Conservation (phyloP, 2,329 filamentous ascomycete genomes). For the Sporothrix luriei region DNA sequence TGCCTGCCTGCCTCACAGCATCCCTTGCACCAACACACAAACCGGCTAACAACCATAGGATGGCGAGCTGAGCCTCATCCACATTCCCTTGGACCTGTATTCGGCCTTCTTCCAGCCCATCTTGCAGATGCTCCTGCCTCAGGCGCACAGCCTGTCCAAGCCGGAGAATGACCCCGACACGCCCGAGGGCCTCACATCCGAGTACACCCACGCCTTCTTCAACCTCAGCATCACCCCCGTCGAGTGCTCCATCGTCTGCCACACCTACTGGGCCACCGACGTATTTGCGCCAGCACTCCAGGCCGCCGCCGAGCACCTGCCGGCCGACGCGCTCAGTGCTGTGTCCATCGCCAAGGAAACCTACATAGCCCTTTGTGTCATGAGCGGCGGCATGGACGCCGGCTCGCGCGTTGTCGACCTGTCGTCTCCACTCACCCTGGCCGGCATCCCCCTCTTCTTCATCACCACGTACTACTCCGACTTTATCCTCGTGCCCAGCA, state of each 20-base stretch:
- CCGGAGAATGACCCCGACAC: slow-evolving; percentile 36
- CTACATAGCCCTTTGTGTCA: slow-evolving; percentile 87
- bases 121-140: slow-evolving; percentile 77
- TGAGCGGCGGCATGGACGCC: slow-evolving; percentile 85
- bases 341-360: slow-evolving; percentile 79
- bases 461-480: slow-evolving; percentile 98
- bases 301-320: slow-evolving; percentile 50
- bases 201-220: slow-evolving; percentile 74
- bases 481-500: slow-evolving; percentile 86
- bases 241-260: slow-evolving; percentile 90
- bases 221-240: slow-evolving; percentile 92
- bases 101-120: slow-evolving; percentile 81
- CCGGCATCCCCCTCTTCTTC: slow-evolving; percentile 96
- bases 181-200: slow-evolving; percentile 53
- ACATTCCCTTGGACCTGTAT: slow-evolving; percentile 81
- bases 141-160: slow-evolving; percentile 48
- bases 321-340: slow-evolving; percentile 53
- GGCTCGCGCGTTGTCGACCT: slow-evolving; percentile 89
- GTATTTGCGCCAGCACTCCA: slow-evolving; percentile 75
- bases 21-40: not conserved
- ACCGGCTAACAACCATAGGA: slow-evolving; percentile 59
- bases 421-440: slow-evolving; percentile 85
- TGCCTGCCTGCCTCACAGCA: not conserved
- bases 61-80: slow-evolving; percentile 82
- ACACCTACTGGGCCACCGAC: slow-evolving; percentile 69